These are phyloP conservation scores for Colletotrichum sp. DNA, from an alignment of 2,329 filamentous ascomycete species.

Conservation along the genomic window DNA sequence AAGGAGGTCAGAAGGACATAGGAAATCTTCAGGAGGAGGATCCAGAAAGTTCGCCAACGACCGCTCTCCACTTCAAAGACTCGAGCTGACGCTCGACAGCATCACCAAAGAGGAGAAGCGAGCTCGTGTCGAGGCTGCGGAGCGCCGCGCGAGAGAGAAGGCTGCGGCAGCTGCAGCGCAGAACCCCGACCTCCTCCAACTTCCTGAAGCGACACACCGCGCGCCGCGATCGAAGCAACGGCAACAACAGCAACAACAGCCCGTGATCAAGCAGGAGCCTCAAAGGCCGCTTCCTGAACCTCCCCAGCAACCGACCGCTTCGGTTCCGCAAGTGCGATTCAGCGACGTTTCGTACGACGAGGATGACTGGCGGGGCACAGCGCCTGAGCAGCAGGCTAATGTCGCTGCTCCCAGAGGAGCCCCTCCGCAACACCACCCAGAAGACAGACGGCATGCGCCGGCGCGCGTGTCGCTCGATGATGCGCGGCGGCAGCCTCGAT, in stretches of 20 bases:
- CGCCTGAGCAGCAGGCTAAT: slow-evolving; percentile 24
- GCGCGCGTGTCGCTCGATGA: slow-evolving; percentile 23
- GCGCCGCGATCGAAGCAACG: slow-evolving; percentile 23
- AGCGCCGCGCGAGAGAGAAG: slow-evolving; percentile 72
- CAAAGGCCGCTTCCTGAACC: slow-evolving; percentile 20
- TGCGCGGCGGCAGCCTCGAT: slow-evolving; percentile 32
- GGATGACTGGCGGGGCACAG: not conserved
- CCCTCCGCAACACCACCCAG: slow-evolving; percentile 34
- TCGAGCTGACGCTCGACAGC: slow-evolving; percentile 88
- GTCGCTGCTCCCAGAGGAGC: slow-evolving; percentile 27
- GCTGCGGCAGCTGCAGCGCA: slow-evolving; percentile 40
- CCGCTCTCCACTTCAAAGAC: slow-evolving; percentile 88
- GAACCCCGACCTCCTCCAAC: slow-evolving; percentile 24
- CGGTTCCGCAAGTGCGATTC: slow-evolving; percentile 11
- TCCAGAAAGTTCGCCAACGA: slow-evolving; percentile 74
- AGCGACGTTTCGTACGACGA: not conserved
- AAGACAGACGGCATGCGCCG: slow-evolving; percentile 29
- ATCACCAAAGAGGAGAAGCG: slow-evolving; percentile 97
- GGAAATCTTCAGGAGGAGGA: slow-evolving; percentile 41
- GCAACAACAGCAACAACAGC: slow-evolving; percentile 23
- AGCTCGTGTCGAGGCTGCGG: slow-evolving; percentile 82
- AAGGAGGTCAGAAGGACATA: slow-evolving; percentile 28
- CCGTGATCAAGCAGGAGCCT: slow-evolving; percentile 26
- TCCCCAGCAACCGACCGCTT: not conserved
- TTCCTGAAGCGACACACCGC: slow-evolving; percentile 25